These are phyloP conservation scores for Chaetoceros tenuissimus DNA, from an alignment of 108 stramenopile species.

Conservation along the genomic window DNA sequence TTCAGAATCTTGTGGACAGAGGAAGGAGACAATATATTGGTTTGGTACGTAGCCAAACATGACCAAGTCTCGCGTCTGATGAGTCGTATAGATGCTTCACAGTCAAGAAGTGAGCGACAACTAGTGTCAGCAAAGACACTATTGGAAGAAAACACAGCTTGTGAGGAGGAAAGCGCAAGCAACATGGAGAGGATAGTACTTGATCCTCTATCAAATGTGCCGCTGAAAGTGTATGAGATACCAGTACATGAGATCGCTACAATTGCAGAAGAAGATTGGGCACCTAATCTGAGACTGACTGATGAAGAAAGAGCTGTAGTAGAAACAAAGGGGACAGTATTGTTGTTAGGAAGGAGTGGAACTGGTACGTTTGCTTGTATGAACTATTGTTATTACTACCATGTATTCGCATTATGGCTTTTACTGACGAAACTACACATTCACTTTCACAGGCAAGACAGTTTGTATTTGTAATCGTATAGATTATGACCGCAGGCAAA, in stretches of 20 bases:
- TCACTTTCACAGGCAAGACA: no score
- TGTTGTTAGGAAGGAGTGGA: constrained; percentile 39
- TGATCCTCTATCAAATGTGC: constrained; percentile 6
- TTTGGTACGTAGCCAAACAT: constrained; percentile 44
- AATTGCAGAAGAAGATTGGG: constrained; percentile 18
- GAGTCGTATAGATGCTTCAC: constrained; percentile 38
- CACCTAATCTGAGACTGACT: constrained; percentile 34
- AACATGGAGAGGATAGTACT: no score
- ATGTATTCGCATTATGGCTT: no score
- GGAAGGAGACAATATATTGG: no score
- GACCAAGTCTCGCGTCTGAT: constrained; percentile 38
- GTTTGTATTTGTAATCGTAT: constrained; percentile 41
- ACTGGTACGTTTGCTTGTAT: no score
- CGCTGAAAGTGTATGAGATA: constrained; percentile 6
- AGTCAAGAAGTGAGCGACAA: constrained; percentile 27
- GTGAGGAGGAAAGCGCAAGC: no score
- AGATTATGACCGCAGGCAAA: constrained; percentile 35
- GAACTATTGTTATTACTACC: no score
- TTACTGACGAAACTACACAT: no score
- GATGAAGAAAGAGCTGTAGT: constrained; percentile 35
- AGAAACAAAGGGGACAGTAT: constrained; percentile 33
- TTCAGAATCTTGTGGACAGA: constrained; percentile 48
- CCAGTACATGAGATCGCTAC: not conserved
- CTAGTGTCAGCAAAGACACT: constrained; percentile 5
- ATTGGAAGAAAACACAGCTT: constrained; percentile 2